A percentile compares a stretch with the other conserved stretches of the same genome.
Evolutionary conservation across 2,329 filamentous ascomycete species (phyloP).

Genomic region (Diaporthe batatas): DNA sequence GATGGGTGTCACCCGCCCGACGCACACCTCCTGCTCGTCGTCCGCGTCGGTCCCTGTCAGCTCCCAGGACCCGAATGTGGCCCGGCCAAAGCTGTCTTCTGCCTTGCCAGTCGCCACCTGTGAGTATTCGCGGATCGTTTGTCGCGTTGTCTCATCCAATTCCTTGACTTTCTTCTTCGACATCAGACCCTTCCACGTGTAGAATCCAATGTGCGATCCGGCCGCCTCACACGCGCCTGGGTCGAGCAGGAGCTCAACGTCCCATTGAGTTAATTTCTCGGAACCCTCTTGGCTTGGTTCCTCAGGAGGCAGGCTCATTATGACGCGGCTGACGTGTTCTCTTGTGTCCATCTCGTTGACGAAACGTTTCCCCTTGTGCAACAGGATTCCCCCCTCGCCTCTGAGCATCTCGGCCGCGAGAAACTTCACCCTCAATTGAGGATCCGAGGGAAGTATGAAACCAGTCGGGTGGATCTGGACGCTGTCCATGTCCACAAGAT

Average conservation of each 20-base stretch:
- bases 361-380: slow-evolving; percentile 65
- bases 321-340: slow-evolving; percentile 66
- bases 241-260: slow-evolving; percentile 70
- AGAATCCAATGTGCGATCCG: slow-evolving; percentile 71
- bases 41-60: slow-evolving; percentile 58
- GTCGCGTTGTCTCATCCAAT: slow-evolving; percentile 55
- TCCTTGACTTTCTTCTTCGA: slow-evolving; percentile 67
- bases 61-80: slow-evolving; percentile 68
- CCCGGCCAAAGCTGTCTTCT: slow-evolving; percentile 62
- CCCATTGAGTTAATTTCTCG: slow-evolving; percentile 64
- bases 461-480: slow-evolving; percentile 77
- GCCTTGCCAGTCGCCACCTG: slow-evolving; percentile 55
- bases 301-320: slow-evolving; percentile 55
- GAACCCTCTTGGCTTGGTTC: slow-evolving; percentile 37
- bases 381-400: slow-evolving; percentile 72
- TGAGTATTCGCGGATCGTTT: slow-evolving; percentile 64
- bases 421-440: slow-evolving; percentile 66
- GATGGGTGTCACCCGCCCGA: slow-evolving; percentile 73
- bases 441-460: slow-evolving; percentile 68
- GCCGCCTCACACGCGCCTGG: slow-evolving; percentile 67
- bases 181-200: slow-evolving; percentile 72
- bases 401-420: slow-evolving; percentile 73
- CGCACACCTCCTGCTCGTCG: slow-evolving; percentile 66
- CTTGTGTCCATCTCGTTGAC: slow-evolving; percentile 74
- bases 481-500: slow-evolving; percentile 64